phyloP scores from a whole-genome alignment of 164 flowering plant species.

The Macadamia tetraphylla region DNA sequence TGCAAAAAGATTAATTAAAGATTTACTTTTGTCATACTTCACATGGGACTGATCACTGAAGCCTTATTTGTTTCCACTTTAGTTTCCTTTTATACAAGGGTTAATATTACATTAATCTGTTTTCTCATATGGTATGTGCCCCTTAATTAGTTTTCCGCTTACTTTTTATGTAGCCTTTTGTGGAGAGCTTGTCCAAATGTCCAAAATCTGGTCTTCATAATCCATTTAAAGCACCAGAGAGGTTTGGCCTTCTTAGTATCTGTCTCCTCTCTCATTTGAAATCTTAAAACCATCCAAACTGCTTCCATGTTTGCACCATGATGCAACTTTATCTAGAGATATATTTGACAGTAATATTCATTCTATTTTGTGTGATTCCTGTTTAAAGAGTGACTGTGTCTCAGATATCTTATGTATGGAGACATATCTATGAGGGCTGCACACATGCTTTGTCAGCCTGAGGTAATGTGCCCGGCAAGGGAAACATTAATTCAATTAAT shows the following conservation, averaged over 20 bases:
- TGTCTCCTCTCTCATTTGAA: neutral
- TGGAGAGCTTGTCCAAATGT: conserved; percentile 87
- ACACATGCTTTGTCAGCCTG: conserved; percentile 72
- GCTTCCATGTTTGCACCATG: neutral
- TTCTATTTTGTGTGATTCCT: neutral
- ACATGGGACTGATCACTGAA: neutral
- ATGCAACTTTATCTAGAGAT: neutral
- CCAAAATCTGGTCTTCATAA: conserved; percentile 95
- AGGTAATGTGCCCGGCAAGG: conserved; percentile 34
- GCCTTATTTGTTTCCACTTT: neutral
- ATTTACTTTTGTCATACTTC: neutral
- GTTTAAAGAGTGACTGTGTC: conserved; percentile 5
- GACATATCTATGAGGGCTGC: conserved; percentile 84
- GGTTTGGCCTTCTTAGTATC: conserved; percentile 33
- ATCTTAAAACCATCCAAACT: neutral
- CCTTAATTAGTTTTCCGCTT: neutral
- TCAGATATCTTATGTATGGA: conserved; percentile 88
- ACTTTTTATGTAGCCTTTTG: conserved; percentile 68
- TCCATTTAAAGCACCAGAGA: conserved; percentile 89
- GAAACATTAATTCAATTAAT: neutral
- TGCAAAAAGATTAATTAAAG: neutral
- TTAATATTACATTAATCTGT: neutral
- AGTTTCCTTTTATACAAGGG: no score
- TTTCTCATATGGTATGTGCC: neutral
- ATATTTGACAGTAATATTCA: neutral